phyloP scores from a whole-genome alignment of 352 stramenopile genomes.

The Pythium oligandrum region DNA sequence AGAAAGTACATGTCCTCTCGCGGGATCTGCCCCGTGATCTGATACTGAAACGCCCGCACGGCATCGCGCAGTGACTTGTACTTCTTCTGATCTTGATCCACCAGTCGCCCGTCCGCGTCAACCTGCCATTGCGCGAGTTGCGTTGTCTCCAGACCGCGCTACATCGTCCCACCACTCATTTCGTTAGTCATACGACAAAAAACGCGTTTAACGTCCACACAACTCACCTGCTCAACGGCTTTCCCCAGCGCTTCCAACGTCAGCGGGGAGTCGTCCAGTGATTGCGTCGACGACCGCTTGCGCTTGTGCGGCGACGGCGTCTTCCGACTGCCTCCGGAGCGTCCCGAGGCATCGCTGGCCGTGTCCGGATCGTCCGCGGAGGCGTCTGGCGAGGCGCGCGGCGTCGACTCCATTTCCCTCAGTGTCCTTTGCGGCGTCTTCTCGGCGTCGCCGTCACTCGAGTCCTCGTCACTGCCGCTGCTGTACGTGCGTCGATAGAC shows the following conservation, averaged over 20 bases:
- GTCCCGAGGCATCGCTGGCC: constrained; percentile 1
- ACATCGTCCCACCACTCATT: background rate
- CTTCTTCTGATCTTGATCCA: constrained; percentile 31
- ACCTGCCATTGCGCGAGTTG: constrained; percentile 33
- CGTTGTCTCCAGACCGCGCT: constrained; percentile 33
- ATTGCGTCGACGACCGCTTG: constrained; percentile 9
- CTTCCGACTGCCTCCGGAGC: background rate
- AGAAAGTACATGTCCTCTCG: constrained; percentile 74
- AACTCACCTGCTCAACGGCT: constrained; percentile 10
- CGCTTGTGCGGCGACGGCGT: constrained; percentile 9
- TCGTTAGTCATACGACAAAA: background rate
- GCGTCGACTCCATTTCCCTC: too few relatives aligned
- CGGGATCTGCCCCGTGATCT: constrained; percentile 30
- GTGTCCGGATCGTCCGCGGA: background rate
- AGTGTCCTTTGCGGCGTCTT: too few relatives aligned
- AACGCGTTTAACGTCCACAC: background rate
- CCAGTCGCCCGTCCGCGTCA: constrained; percentile 35
- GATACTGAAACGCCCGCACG: constrained; percentile 33
- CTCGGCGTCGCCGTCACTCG: too few relatives aligned
- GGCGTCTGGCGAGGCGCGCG: background rate
- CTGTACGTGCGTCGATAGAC: too few relatives aligned
- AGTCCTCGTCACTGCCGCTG: too few relatives aligned
- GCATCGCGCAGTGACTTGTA: constrained; percentile 49
- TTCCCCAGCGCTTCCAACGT: constrained; percentile 11
- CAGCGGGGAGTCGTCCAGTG: constrained; percentile 12